phyloP scores from a whole-genome alignment of 2,329 filamentous ascomycete species.

The Rasamsonia emersonii region DNA sequence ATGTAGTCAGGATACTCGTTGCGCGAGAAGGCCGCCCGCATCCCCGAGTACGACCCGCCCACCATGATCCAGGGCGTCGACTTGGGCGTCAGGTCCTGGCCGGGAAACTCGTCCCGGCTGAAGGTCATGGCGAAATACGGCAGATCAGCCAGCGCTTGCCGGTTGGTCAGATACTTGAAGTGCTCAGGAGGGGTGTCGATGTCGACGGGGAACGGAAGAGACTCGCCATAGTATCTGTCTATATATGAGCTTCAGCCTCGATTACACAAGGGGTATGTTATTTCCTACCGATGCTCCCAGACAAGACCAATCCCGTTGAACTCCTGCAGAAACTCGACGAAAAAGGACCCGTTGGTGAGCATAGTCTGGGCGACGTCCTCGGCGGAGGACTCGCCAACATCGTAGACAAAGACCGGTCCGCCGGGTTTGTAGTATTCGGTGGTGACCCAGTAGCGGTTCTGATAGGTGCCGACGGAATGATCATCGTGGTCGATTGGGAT shows the following conservation, averaged over 20 bases:
- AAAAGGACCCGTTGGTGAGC: slow-evolving; percentile 21
- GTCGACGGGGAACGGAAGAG: slow-evolving; percentile 29
- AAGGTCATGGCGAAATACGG: slow-evolving; percentile 37
- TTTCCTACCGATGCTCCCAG: slow-evolving; percentile 35
- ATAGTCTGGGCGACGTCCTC: slow-evolving; percentile 32
- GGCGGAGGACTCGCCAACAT: slow-evolving; percentile 39
- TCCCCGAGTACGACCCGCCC: slow-evolving; percentile 39
- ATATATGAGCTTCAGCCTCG: slow-evolving; percentile 2
- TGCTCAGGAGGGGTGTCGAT: slow-evolving; percentile 29
- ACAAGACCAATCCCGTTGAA: slow-evolving; percentile 31
- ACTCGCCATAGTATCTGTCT: slow-evolving; percentile 35
- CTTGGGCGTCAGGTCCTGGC: slow-evolving; percentile 30
- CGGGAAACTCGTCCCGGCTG: slow-evolving; percentile 19
- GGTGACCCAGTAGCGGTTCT: slow-evolving; percentile 49
- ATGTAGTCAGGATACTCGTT: slow-evolving; percentile 35
- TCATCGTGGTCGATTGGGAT: slow-evolving; percentile 25
- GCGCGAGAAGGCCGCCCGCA: slow-evolving; percentile 36
- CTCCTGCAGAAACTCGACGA: slow-evolving; percentile 24
- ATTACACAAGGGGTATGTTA: slow-evolving; percentile 14
- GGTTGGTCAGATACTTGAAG: slow-evolving; percentile 34
- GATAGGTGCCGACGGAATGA: slow-evolving; percentile 40
- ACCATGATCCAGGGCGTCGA: slow-evolving; percentile 39
- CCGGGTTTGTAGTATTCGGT: slow-evolving; percentile 46
- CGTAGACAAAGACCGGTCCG: slow-evolving; percentile 43
- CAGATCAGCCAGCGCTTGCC: slow-evolving; percentile 38